Evolutionary conservation across 2,329 filamentous ascomycete genomes (phyloP), one percentile per base, ranked within the genome.

Genomic region (Parasarocladium wereldwijsianum): DNA sequence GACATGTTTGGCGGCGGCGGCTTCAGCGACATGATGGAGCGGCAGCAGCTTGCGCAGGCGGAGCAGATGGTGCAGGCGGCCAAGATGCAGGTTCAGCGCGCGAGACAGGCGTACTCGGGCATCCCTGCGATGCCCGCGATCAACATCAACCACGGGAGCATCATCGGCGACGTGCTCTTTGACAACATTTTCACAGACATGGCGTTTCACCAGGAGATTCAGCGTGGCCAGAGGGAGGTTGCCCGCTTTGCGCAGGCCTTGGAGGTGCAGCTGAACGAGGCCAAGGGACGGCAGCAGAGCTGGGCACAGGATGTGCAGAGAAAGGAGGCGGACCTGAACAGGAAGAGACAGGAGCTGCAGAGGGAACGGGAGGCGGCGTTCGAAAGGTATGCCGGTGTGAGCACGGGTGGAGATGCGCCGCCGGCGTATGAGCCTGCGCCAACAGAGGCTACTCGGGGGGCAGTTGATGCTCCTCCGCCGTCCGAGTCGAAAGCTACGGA

Each of bases 121-220:
- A 47, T 66, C 9, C 20, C 28, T 7, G 19, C 18, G 12, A 5
- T 70, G 31, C 55, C 54, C 5, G 33, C 43, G 0, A 50, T 66
- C 13, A 44, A 45, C 13, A 58, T 69, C 26, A 55, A 58, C 1
- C 51, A 58, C 23, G 60, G 61, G 1, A 53, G 45, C 32, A 50
- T 66, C 10, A 53, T 68, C 43, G 51, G 50, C 6, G 64, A 70
- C 35, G 51, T 70, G 3, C 50, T 69, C n/a, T 68, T 69, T 38
- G 62, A 70, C 39, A 68, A 66, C 29, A 57, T 67, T 34, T 64
- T 65, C 39, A 56, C 53, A 7, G 64, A 70, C 34, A 57, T 62
- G 50, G 52, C 54, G 3, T 66, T 68, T 43, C 62, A 64, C 36
- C 52, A 64, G 9, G 56, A 65, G 43, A 62, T 72, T 35, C 58